Percentiles rank a stretch among this genome's conserved stretches.
Evolutionary conservation across 768 basidiomycete species (phyloP).

Genomic region (Mycena crocata): DNA sequence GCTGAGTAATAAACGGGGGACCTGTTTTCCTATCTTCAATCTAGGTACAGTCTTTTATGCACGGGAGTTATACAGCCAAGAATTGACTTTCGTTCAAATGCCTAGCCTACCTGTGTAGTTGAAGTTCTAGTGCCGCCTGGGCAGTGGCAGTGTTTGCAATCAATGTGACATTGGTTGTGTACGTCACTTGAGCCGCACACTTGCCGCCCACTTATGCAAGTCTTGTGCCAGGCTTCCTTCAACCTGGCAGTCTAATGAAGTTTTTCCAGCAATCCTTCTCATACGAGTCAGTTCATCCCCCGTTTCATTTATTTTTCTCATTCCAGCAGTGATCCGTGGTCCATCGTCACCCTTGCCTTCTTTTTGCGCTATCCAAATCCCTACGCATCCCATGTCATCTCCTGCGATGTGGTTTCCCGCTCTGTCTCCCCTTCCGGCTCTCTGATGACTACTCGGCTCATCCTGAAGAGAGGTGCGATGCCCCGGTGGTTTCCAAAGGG

Average conservation of each 20-base stretch:
- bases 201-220: slow-evolving; percentile 7
- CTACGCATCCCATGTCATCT: slow-evolving; percentile 91
- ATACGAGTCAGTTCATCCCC: slow-evolving; percentile 58
- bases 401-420: slow-evolving; percentile 95
- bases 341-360: slow-evolving; percentile 92
- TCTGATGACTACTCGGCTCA: slow-evolving; percentile 88
- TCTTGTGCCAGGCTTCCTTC: not conserved
- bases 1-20: too few species aligned
- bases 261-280: slow-evolving; percentile 67
- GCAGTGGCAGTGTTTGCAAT: not conserved
- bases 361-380: slow-evolving; percentile 97
- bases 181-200: slow-evolving; percentile 10
- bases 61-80: too few species aligned
- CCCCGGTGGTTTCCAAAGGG: slow-evolving; percentile 92
- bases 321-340: slow-evolving; percentile 85
- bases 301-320: slow-evolving; percentile 26
- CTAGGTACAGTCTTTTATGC: too few species aligned
- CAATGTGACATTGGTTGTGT: too few species aligned
- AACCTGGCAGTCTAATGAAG: too few species aligned
- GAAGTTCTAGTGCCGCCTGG: not conserved
- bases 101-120: too few species aligned
- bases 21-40: too few species aligned
- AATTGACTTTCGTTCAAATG: too few species aligned
- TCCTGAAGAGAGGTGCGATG: slow-evolving; percentile 91
- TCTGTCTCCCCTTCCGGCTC: slow-evolving; percentile 77